A percentile compares a stretch with the other conserved stretches of the same genome.
phyloP scores from a whole-genome alignment of 371 early-diverging fungal genomes.

The Mucor piriformis region DNA sequence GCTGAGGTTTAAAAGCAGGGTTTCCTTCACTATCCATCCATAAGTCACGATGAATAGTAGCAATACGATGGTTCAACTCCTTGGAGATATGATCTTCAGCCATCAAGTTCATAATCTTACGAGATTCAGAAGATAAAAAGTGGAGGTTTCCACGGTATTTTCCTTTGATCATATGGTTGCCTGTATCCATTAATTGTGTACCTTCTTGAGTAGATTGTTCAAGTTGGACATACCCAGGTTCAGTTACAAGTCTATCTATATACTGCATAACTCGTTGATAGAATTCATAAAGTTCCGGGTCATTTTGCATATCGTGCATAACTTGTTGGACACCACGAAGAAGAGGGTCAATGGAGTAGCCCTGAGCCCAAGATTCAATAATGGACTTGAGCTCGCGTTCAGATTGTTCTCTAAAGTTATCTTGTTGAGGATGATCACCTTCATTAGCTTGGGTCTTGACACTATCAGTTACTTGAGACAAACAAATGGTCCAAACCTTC shows the following conservation, averaged over 20 bases:
- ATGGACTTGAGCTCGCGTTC: constrained; percentile 51
- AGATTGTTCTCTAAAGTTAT: constrained; percentile 27
- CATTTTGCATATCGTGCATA: constrained; percentile 29
- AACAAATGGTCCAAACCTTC: constrained; percentile 44
- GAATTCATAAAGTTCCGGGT: constrained; percentile 41
- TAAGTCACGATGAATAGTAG: constrained; percentile 37
- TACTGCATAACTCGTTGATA: constrained; percentile 32
- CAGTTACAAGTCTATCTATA: constrained; percentile 24
- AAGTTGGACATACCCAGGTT: constrained; percentile 31
- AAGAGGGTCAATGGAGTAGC: constrained; percentile 45
- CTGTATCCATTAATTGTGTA: constrained; percentile 26
- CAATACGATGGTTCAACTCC: constrained; percentile 29
- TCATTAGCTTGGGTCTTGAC: constrained; percentile 12
- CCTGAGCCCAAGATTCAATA: constrained; percentile 63
- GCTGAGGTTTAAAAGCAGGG: constrained; percentile 59
- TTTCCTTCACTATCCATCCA: constrained; percentile 54
- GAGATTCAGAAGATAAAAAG: constrained; percentile 21
- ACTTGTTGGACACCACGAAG: constrained; percentile 38
- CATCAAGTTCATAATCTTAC: constrained; percentile 25
- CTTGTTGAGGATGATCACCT: constrained; percentile 14
- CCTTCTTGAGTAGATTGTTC: constrained; percentile 38
- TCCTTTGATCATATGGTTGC: constrained; percentile 26
- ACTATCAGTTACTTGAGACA: constrained; percentile 19
- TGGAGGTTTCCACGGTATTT: constrained; percentile 30
- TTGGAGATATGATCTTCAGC: constrained; percentile 38